Conservation (phyloP, 208 protist species). For the Porcisia deanei region DNA sequence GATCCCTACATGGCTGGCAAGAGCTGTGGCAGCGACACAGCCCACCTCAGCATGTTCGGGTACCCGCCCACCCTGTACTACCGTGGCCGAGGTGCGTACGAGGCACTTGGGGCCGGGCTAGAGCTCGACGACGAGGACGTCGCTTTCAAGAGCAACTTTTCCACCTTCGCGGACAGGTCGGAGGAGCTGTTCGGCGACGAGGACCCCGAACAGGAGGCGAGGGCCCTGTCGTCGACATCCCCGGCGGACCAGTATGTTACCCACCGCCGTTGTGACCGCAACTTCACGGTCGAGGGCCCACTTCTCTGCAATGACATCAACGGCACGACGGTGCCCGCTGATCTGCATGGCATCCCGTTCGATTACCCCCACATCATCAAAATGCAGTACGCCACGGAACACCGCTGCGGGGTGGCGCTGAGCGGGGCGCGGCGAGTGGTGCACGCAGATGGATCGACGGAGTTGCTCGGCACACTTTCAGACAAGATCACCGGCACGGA, state of each 20-base stretch:
- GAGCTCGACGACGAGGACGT: constrained; percentile 61
- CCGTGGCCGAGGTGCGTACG: constrained; percentile 67
- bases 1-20: constrained; percentile 65
- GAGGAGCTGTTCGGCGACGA: constrained; percentile 33
- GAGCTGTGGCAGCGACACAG: constrained; percentile 77
- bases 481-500: constrained; percentile 74
- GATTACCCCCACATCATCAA: constrained; percentile 52
- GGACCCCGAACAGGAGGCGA: constrained; percentile 29
- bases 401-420: constrained; percentile 70
- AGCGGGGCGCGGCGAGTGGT: constrained; percentile 33
- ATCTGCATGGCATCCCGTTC: constrained; percentile 41
- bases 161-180: constrained; percentile 41
- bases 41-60: constrained; percentile 73
- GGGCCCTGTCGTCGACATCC: constrained; percentile 10
- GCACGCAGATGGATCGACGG: constrained; percentile 6
- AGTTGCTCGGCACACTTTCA: constrained; percentile 39
- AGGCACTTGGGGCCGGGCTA: constrained; percentile 63
- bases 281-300: constrained; percentile 66
- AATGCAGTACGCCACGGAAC: constrained; percentile 72
- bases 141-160: constrained; percentile 80
- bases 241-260: constrained; percentile 38
- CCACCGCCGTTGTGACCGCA: constrained; percentile 66
- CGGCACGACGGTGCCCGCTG: constrained; percentile 36
- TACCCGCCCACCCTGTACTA: constrained; percentile 68
- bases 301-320: constrained; percentile 52